A percentile compares a stretch with the other conserved stretches of the same genome.
phyloP scores from a whole-genome alignment of 176 grass and related monocot species.

The Cenchrus fungigraminus region DNA sequence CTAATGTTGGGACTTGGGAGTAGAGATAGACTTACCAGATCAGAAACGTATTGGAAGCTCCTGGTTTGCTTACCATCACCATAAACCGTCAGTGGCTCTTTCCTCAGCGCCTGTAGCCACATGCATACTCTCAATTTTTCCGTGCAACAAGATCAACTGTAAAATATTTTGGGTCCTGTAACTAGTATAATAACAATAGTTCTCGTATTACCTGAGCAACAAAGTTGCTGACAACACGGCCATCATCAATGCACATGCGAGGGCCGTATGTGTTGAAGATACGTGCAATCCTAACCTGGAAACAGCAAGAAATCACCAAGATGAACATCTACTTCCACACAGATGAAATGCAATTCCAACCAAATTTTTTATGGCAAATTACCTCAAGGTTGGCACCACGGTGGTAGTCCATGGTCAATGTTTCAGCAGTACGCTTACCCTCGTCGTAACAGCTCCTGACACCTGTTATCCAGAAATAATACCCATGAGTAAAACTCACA shows the following conservation, averaged over 20 bases:
- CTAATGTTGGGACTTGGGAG: not conserved
- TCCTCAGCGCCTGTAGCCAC: slow-evolving; percentile 69
- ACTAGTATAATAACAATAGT: not conserved
- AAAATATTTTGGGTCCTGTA: not conserved
- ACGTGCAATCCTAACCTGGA: slow-evolving; percentile 82
- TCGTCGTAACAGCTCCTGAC: slow-evolving; percentile 94
- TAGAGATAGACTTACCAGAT: slow-evolving; percentile 58
- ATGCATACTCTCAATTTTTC: slow-evolving; percentile 25
- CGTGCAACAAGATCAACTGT: not conserved
- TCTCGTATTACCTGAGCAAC: slow-evolving; percentile 72
- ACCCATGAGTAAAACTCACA: slow-evolving; percentile 26
- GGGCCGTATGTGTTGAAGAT: slow-evolving; percentile 95
- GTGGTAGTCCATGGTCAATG: slow-evolving; percentile 96
- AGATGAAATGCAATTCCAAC: slow-evolving; percentile 9
- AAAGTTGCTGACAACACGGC: slow-evolving; percentile 95
- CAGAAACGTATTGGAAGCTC: slow-evolving; percentile 96
- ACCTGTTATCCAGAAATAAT: slow-evolving; percentile 51
- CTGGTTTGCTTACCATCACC: slow-evolving; percentile 97
- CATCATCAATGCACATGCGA: slow-evolving; percentile 96
- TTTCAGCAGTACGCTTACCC: slow-evolving; percentile 90
- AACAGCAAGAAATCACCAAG: slow-evolving; percentile 8
- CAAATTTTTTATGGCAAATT: not conserved
- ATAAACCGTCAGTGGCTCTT: slow-evolving; percentile 87
- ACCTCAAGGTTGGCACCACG: slow-evolving; percentile 89
- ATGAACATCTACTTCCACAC: not conserved